Evolutionary conservation across 345 rosid species (phyloP).

Genomic region (Erysimum cheiranthoides): DNA sequence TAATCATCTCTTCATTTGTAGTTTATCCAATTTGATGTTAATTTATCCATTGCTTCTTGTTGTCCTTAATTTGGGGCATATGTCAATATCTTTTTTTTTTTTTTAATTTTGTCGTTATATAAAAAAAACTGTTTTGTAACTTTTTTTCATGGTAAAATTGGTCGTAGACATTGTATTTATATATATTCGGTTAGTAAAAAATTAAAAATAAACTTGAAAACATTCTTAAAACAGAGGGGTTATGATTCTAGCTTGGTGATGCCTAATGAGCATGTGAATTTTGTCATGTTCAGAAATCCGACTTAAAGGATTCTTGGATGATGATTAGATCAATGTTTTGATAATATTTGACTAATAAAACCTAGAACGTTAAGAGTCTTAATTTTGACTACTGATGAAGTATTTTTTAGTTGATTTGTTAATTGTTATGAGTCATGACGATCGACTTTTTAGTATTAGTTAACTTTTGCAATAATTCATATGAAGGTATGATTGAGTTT

Average conservation of each 20-base stretch:
- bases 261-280: not conserved
- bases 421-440: conserved; percentile 21
- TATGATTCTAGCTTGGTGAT: not conserved
- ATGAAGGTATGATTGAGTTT: conserved; percentile 8
- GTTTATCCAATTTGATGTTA: too few species aligned
- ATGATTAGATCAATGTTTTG: not conserved
- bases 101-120: too few species aligned
- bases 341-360: conserved; percentile 1
- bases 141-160: too few species aligned
- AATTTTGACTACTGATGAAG: conserved; percentile 1
- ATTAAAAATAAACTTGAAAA: too few species aligned
- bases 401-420: not conserved
- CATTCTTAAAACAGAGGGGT: not conserved
- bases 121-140: too few species aligned
- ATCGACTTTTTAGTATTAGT: conserved; percentile 7
- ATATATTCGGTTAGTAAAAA: too few species aligned
- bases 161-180: too few species aligned
- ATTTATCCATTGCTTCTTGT: too few species aligned
- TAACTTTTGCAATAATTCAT: conserved; percentile 22
- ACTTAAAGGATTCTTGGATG: not conserved
- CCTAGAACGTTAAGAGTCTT: not conserved
- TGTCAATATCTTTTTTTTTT: too few species aligned
- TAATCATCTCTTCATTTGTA: too few species aligned
- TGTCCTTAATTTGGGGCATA: too few species aligned
- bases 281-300: not conserved